Evolutionary conservation across 140 eudicot species (phyloP).

Genomic region (Senecio squalidus): DNA sequence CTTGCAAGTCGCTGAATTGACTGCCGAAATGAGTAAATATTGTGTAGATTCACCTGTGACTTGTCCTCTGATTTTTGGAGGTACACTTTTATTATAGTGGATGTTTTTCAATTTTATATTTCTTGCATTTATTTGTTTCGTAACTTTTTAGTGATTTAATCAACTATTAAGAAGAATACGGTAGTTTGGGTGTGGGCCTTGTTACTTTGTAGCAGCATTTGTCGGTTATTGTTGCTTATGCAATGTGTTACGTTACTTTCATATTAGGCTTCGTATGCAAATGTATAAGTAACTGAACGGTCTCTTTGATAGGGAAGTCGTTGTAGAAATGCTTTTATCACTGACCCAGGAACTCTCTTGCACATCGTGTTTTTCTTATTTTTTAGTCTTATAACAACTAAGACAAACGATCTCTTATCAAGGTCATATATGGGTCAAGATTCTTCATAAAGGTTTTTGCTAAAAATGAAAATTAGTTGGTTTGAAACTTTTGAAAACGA

Average conservation of each 20-base stretch:
- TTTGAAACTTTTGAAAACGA: neutral
- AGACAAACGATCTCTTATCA: neutral
- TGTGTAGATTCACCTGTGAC: slow-evolving; percentile 86
- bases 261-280: no score
- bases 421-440: neutral
- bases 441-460: neutral
- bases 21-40: slow-evolving; percentile 50
- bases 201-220: neutral
- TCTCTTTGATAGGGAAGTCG: neutral
- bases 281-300: no score
- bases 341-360: neutral
- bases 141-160: neutral
- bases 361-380: neutral
- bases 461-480: neutral
- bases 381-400: no score
- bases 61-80: slow-evolving; percentile 93
- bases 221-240: neutral
- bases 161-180: neutral
- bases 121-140: neutral
- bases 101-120: neutral
- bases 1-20: slow-evolving; percentile 69
- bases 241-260: no score
- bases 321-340: no score
- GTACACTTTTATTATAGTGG: slow-evolving; percentile 23
- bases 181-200: neutral